Percentiles rank a stretch among this genome's conserved stretches.
Conservation (phyloP, 331 rosid species). For the Prunus yedoensis region DNA sequence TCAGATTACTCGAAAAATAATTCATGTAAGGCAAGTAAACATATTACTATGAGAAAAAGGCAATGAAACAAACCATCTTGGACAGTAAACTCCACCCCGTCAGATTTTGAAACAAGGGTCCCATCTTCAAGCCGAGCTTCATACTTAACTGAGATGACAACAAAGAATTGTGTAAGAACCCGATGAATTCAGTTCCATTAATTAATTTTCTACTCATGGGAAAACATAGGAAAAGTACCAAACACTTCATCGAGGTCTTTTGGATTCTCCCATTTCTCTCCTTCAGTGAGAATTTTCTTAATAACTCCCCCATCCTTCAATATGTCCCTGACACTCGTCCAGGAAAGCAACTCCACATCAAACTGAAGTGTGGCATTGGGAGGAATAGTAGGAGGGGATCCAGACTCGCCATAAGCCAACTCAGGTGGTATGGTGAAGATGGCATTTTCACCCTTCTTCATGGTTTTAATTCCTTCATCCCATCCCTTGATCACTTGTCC, state of each 20-base stretch:
- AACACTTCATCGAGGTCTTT: constrained; percentile 44
- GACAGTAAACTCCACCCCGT: constrained; percentile 72
- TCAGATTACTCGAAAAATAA: not conserved
- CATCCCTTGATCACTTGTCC: constrained; percentile 56
- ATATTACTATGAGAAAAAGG: no score
- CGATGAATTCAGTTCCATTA: not conserved
- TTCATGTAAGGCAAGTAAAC: not conserved
- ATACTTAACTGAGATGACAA: constrained; percentile 53
- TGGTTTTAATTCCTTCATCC: constrained; percentile 52
- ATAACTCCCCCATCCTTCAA: constrained; percentile 48
- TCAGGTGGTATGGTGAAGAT: constrained; percentile 47
- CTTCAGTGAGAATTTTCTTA: constrained; percentile 35
- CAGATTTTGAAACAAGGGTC: constrained; percentile 59
- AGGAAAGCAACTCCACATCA: constrained; percentile 45
- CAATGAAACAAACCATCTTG: constrained; percentile 50
- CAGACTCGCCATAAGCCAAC: constrained; percentile 47
- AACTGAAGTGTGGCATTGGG: constrained; percentile 48
- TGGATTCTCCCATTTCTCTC: constrained; percentile 51
- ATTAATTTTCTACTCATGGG: not conserved
- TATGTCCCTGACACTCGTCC: constrained; percentile 48
- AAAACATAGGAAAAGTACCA: constrained; percentile 9
- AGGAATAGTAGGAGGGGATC: constrained; percentile 49
- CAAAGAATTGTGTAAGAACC: not conserved
- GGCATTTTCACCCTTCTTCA: constrained; percentile 48
- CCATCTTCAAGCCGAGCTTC: constrained; percentile 75